Evolutionary conservation across 2,329 filamentous ascomycete genomes (phyloP).

Genomic region (Sporothrix pallida): DNA sequence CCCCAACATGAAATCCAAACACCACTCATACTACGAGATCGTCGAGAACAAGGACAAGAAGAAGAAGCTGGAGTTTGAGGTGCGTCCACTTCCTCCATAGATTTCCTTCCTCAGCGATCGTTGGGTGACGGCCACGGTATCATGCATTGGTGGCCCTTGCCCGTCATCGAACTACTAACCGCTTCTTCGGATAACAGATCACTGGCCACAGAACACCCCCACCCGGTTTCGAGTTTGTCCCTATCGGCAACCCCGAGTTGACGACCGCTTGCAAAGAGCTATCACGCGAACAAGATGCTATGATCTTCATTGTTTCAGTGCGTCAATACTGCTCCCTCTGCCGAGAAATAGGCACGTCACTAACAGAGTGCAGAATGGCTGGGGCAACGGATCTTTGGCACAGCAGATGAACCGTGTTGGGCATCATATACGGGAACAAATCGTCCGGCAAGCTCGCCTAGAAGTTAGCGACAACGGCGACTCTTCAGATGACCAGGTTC

Average conservation of each 20-base stretch:
- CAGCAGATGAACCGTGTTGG: slow-evolving; percentile 64
- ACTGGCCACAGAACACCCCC: slow-evolving; percentile 59
- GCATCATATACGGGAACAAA: slow-evolving; percentile 64
- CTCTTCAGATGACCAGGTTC: slow-evolving; percentile 39
- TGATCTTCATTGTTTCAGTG: slow-evolving; percentile 72
- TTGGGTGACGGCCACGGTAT: neutral
- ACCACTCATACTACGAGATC: slow-evolving; percentile 68
- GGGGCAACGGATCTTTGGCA: neutral
- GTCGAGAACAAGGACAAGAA: slow-evolving; percentile 69
- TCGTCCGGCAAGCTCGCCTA: slow-evolving; percentile 61
- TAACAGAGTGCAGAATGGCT: slow-evolving; percentile 13
- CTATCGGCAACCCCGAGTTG: slow-evolving; percentile 65
- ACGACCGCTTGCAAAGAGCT: slow-evolving; percentile 68
- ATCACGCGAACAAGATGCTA: slow-evolving; percentile 64
- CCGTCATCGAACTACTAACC: slow-evolving; percentile 2
- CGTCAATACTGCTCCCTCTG: slow-evolving; percentile 40
- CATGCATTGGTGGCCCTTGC: neutral
- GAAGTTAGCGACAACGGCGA: slow-evolving; percentile 41
- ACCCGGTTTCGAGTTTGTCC: slow-evolving; percentile 67
- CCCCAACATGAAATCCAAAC: slow-evolving; percentile 55
- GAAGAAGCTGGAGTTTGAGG: slow-evolving; percentile 68
- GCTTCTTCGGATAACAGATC: slow-evolving; percentile 49
- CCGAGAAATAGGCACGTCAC: neutral
- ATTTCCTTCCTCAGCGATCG: neutral
- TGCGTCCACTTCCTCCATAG: slow-evolving; percentile 45